Percentiles rank a stretch among this genome's conserved stretches.
phyloP scores from a whole-genome alignment of 2,329 filamentous ascomycete species.

The Byssoonygena ceratinophila region DNA sequence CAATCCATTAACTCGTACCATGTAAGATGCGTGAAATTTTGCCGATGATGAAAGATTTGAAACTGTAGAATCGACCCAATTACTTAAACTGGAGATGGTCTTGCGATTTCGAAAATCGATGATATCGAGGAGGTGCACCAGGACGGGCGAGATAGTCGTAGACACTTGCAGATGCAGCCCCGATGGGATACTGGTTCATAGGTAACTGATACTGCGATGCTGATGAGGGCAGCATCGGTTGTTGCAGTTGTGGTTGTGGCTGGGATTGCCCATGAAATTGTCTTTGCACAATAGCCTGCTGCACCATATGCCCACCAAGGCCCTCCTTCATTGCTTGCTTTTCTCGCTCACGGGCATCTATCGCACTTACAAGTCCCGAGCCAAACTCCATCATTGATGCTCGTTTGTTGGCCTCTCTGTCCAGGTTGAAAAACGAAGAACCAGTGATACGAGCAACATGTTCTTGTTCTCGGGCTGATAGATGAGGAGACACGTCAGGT shows the following conservation, averaged over 20 bases:
- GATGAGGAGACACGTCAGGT: slow-evolving; percentile 46
- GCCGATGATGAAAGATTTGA: neutral
- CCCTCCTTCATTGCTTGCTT: slow-evolving; percentile 60
- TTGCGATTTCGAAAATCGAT: slow-evolving; percentile 11
- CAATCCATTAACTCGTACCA: slow-evolving; percentile 4
- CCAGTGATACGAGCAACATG: slow-evolving; percentile 75
- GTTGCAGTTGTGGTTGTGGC: slow-evolving; percentile 25
- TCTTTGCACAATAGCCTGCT: slow-evolving; percentile 60
- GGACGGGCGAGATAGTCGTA: slow-evolving; percentile 3
- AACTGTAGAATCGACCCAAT: neutral
- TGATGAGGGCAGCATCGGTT: slow-evolving; percentile 24
- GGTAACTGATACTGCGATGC: slow-evolving; percentile 15
- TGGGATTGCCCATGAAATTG: slow-evolving; percentile 46
- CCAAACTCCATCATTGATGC: slow-evolving; percentile 40
- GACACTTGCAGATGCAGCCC: neutral
- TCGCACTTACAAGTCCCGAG: slow-evolving; percentile 62
- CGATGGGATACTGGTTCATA: slow-evolving; percentile 2
- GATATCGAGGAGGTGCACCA: slow-evolving; percentile 1
- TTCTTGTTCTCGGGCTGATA: slow-evolving; percentile 83
- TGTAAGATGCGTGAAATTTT: neutral
- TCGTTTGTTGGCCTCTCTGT: slow-evolving; percentile 43
- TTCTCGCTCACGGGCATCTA: slow-evolving; percentile 69
- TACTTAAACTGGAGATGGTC: slow-evolving; percentile 9
- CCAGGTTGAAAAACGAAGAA: slow-evolving; percentile 61
- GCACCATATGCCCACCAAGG: slow-evolving; percentile 58